A percentile compares a stretch with the other conserved stretches of the same genome.
phyloP scores from a whole-genome alignment of 1,284 basidiomycete species.

The Dichomitus squalens region DNA sequence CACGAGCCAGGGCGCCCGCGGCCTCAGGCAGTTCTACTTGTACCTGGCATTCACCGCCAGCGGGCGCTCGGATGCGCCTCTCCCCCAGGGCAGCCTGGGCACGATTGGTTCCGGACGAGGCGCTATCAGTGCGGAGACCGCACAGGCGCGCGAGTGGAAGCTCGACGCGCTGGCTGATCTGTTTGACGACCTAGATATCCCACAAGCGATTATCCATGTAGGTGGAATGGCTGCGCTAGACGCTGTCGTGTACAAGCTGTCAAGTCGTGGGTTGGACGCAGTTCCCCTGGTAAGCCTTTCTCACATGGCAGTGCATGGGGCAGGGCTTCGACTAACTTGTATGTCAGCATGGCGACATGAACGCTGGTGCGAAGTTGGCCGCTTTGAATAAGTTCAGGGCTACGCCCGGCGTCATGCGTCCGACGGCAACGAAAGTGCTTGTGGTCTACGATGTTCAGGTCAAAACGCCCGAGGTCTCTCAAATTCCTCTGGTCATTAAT shows the following conservation, averaged over 20 bases:
- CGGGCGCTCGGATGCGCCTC: constrained; percentile 64
- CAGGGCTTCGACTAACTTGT: background rate
- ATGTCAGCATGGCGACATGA: constrained; percentile 84
- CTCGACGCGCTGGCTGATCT: constrained; percentile 93
- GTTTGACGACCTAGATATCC: constrained; percentile 86
- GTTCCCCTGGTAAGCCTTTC: constrained; percentile 69
- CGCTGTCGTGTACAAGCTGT: constrained; percentile 87
- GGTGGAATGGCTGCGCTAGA: constrained; percentile 86
- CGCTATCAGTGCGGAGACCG: constrained; percentile 78
- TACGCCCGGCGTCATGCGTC: constrained; percentile 58
- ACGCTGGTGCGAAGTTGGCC: constrained; percentile 75
- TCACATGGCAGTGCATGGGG: background rate
- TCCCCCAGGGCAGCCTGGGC: constrained; percentile 69
- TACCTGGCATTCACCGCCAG: constrained; percentile 91
- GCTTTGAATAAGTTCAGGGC: constrained; percentile 81
- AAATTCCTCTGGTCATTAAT: constrained; percentile 91
- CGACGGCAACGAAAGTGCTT: constrained; percentile 69
- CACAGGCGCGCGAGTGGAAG: constrained; percentile 95
- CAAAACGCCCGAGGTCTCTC: constrained; percentile 86
- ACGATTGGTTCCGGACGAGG: constrained; percentile 90
- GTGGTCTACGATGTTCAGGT: constrained; percentile 92
- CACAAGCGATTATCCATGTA: constrained; percentile 88
- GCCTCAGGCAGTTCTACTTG: constrained; percentile 90
- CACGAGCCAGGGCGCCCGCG: constrained; percentile 72
- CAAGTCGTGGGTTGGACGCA: constrained; percentile 82